These are phyloP conservation scores for Psilocybe subaeruginosa DNA, from an alignment of 768 basidiomycete species.

Conservation along the genomic window DNA sequence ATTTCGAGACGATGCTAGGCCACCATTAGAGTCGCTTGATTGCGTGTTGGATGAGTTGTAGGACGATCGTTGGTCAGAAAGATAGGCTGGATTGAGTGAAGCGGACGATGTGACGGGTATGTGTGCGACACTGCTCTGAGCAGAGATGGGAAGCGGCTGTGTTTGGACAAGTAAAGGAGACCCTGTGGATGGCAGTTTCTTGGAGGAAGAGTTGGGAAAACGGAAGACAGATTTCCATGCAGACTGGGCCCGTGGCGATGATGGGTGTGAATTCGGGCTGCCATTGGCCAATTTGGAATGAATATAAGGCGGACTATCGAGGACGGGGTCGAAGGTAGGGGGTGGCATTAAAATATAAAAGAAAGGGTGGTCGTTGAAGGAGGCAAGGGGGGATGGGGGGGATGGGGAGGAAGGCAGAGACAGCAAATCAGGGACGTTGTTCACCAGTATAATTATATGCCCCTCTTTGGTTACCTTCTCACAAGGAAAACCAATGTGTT, in stretches of 20 bases:
- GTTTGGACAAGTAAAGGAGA: conserved; percentile 58
- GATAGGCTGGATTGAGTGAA: conserved; percentile 56
- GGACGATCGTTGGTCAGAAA: conserved; percentile 70
- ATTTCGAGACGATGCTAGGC: conserved; percentile 25
- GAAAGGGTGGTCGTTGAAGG: conserved; percentile 15
- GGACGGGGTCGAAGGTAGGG: conserved; percentile 23
- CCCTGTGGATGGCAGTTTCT: conserved; percentile 49
- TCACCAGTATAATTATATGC: conserved; percentile 24
- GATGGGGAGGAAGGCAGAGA: conserved; percentile 1
- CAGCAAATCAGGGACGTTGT: conserved; percentile 25
- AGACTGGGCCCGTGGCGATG: conserved; percentile 32
- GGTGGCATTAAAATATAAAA: conserved; percentile 25
- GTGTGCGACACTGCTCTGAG: conserved; percentile 33
- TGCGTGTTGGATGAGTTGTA: conserved; percentile 79
- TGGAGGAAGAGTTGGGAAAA: conserved; percentile 63
- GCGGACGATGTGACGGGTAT: conserved; percentile 49
- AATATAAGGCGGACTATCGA: conserved; percentile 23
- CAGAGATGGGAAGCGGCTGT: conserved; percentile 34
- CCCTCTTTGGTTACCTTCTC: conserved; percentile 13
- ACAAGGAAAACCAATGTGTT: conserved; percentile 29
- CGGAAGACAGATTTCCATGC: conserved; percentile 80
- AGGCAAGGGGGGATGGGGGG: conserved; percentile 17
- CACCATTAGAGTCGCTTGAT: conserved; percentile 70
- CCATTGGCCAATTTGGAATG: conserved; percentile 18
- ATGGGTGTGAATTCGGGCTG: conserved; percentile 26